Base-by-base conservation (phyloP, 2,329 filamentous ascomycete species). In the Colletotrichum spinosum region DNA sequence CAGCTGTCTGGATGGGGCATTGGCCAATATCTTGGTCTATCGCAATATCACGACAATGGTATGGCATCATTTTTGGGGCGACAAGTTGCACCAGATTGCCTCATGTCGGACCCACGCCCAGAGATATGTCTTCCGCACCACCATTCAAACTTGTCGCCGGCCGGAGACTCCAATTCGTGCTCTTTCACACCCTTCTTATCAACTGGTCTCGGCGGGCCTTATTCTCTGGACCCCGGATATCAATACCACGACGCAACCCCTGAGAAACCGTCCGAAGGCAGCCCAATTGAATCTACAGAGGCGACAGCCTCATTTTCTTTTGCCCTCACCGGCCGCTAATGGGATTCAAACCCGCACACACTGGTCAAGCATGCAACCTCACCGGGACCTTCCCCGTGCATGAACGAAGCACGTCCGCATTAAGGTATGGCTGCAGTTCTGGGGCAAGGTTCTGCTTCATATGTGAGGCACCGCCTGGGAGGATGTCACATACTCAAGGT, bases 371-470 rank as follows among this genome's bases (percentile, higher is more conserved):
- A 50, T 56, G 54, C 15, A 55, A 58, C 35, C 60, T 60, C 64
- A 51, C 64, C 64, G 50, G 60, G 44, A 44, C 54, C 48, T 63
- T 66, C 63, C 53, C 59, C 58, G 63, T 65, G 64, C 60, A 67
- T 67, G 54, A 48, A 25, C 39, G 44, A 67, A 67, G 46, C 39
- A 67, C 64, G 38, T 34, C 25, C 25, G 25, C 25, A 67, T 65
- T 67, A 67, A 60, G 54, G 55, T 65, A 67, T 52, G 50, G 64
- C 60, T 67, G 64, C 64, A 67, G 59, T n/a, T 25, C 51, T 39
- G 37, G 12, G 50, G 46, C 60, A 60, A 17, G 60, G 54, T 60
- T 65, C 44, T 42, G 59, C 63, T 59, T 67, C 64, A 52, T 46
- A n/a, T 42, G 45, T n/a, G 39, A 59, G 48, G 42, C 54, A 51